Evolutionary conservation across 495 filamentous ascomycete species (phyloP).

Genomic region (Aspergillus bridgeri): DNA sequence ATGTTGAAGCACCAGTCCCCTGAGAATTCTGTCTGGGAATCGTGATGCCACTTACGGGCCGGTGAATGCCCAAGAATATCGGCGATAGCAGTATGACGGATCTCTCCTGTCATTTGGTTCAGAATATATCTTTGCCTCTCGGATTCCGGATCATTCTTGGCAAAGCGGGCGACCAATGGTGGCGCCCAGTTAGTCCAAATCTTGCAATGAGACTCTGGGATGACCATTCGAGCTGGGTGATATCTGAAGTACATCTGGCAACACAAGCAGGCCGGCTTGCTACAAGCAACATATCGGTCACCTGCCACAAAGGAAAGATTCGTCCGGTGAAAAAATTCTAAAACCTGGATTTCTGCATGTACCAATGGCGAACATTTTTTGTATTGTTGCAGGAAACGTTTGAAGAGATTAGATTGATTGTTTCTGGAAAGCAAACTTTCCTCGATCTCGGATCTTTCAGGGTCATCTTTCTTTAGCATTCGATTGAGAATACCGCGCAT

Average conservation of each 20-base stretch:
- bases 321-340: conserved; percentile 22
- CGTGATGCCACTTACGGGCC: conserved; percentile 19
- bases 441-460: conserved; percentile 7
- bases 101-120: conserved; percentile 19
- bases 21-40: conserved; percentile 12
- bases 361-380: conserved; percentile 14
- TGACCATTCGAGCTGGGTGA: conserved; percentile 24
- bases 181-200: conserved; percentile 24
- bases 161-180: conserved; percentile 11
- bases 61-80: conserved; percentile 17
- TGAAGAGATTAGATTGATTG: not conserved
- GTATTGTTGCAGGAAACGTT: conserved; percentile 12
- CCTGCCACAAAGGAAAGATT: conserved; percentile 15
- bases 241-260: conserved; percentile 26
- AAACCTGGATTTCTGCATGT: conserved; percentile 22
- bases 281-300: conserved; percentile 26
- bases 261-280: conserved; percentile 28
- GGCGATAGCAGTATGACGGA: conserved; percentile 13
- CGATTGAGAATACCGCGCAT: conserved; percentile 14
- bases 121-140: conserved; percentile 17
- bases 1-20: too few species aligned
- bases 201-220: conserved; percentile 19
- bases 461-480: conserved; percentile 6
- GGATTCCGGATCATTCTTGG: conserved; percentile 8
- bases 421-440: conserved; percentile 9